A percentile compares a stretch with the other conserved stretches of the same genome.
These are phyloP conservation scores for Debaryomyces tyrocola DNA, from an alignment of 805 yeast genomes.

Conservation along the genomic window DNA sequence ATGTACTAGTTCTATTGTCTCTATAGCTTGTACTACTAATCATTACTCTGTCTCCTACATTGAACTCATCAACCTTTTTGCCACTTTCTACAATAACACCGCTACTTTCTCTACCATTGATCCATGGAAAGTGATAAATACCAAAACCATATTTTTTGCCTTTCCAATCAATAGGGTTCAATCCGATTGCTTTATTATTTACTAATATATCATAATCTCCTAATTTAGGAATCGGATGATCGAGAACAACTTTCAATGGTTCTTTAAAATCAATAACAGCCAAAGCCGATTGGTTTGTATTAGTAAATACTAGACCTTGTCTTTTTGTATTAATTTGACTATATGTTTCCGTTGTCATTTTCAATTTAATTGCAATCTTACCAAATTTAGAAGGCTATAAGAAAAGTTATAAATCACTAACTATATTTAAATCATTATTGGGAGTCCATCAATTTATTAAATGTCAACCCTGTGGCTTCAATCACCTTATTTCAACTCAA, in stretches of 20 bases:
- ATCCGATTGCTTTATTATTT: slow-evolving; percentile 33
- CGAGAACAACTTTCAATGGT: slow-evolving; percentile 15
- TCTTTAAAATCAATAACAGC: slow-evolving; percentile 18
- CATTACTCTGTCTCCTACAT: slow-evolving; percentile 39
- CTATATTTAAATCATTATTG: too few relatives aligned
- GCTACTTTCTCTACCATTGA: slow-evolving; percentile 48
- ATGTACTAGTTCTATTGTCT: slow-evolving; percentile 46
- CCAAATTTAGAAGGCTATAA: too few relatives aligned
- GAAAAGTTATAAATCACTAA: too few relatives aligned
- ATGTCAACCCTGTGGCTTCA: too few relatives aligned
- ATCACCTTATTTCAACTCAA: too few relatives aligned
- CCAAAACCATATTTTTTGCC: slow-evolving; percentile 47
- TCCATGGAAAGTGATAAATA: slow-evolving; percentile 49
- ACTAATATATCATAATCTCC: slow-evolving; percentile 23
- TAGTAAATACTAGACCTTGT: too few relatives aligned
- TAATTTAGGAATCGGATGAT: slow-evolving; percentile 19
- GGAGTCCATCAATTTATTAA: too few relatives aligned
- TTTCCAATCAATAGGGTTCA: slow-evolving; percentile 53
- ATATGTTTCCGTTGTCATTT: too few relatives aligned
- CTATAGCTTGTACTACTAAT: slow-evolving; percentile 48
- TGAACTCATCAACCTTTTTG: slow-evolving; percentile 24
- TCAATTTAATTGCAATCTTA: too few relatives aligned
- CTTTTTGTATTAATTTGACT: too few relatives aligned
- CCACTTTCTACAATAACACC: slow-evolving; percentile 41
- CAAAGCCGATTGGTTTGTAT: slow-evolving; percentile 14